Base-by-base conservation (phyloP, 176 grass and related monocot genomes). In the Microstegium vimineum region DNA sequence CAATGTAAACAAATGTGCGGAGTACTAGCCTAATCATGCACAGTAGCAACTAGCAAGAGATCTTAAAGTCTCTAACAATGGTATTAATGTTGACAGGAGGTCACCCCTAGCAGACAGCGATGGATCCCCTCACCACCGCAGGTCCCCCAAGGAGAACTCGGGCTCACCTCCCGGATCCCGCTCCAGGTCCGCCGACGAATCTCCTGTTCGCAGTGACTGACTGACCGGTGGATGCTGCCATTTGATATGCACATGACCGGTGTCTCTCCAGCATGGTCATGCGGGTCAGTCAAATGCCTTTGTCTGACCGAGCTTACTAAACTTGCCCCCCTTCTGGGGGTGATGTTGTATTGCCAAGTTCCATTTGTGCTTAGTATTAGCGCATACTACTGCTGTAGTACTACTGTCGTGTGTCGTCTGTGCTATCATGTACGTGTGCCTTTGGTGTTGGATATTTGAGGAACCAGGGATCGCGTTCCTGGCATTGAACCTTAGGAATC, bases 121-220 rank as follows among this genome's bases (percentile, higher is more conserved):
- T 20, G 80, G 81, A 14, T 94, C 89, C 31, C 84, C 73, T 62
- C 74, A 57, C 5, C 78, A 51, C 47, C 34, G 18, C 32, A 85
- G 92, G 76, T 89, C 51, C 4, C 69, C 87, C 5, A 87, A 82
- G 77, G 81, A 74, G n/a, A 40, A 46, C 62, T 94, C 92, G 2
- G 89, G 71, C 10, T 94, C 87, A 0, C 89, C 89, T 32, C 92
- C 74, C 0, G 92, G 92, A 27, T 94, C 92, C 33, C 84, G 89
- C 34, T 94, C 92, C 2, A 94, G 92, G 68, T 92, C 92, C 4
- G 84, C 87, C 0, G 84, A 94, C 0, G 79, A 69, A 2, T 87
- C 81, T 56, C 89, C 92, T 3, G 85, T 64, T 26, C 64, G n/a
- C 26, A 91, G 82, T 51, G 85, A 84, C 22, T 87, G 72, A 89